Percentiles rank a stretch among this genome's conserved stretches.
Evolutionary conservation across 495 filamentous ascomycete genomes (phyloP).

Genomic region (Parathielavia appendiculata): DNA sequence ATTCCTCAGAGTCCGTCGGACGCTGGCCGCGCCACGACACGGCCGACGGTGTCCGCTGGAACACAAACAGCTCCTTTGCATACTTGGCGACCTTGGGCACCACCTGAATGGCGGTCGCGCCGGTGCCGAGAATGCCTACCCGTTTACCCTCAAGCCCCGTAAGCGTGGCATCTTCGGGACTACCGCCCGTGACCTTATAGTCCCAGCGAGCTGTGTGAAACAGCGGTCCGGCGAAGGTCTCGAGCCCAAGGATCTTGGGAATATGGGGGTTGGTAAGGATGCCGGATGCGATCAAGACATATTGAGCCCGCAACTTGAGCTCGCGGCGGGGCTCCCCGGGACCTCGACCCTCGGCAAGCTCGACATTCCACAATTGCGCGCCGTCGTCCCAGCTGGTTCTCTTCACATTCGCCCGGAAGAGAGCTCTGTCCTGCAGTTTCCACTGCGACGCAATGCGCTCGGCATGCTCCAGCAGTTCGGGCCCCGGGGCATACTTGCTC

Average conservation of each 20-base stretch:
- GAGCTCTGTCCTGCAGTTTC: conserved; percentile 39
- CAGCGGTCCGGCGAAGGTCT: conserved; percentile 41
- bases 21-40: conserved; percentile 47
- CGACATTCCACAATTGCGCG: conserved; percentile 39
- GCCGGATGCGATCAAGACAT: conserved; percentile 37
- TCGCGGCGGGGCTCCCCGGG: conserved; percentile 28
- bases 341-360: conserved; percentile 34
- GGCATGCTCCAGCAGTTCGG: conserved; percentile 46
- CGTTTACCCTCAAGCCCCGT: conserved; percentile 45
- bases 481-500: conserved; percentile 40
- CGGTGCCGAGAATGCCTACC: conserved; percentile 52
- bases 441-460: conserved; percentile 40
- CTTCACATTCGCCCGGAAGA: conserved; percentile 43
- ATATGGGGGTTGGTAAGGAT: conserved; percentile 44
- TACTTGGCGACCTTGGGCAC: conserved; percentile 48
- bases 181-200: conserved; percentile 51
- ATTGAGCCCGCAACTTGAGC: conserved; percentile 34
- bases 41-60: conserved; percentile 52
- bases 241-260: conserved; percentile 41
- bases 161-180: conserved; percentile 38
- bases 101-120: conserved; percentile 51
- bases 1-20: conserved; percentile 45
- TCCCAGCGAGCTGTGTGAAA: conserved; percentile 55
- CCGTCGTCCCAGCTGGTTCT: conserved; percentile 42
- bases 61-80: conserved; percentile 49